These are phyloP conservation scores for Trichoderma afroharzianum DNA, from an alignment of 2,329 filamentous ascomycete species.

Conservation along the genomic window DNA sequence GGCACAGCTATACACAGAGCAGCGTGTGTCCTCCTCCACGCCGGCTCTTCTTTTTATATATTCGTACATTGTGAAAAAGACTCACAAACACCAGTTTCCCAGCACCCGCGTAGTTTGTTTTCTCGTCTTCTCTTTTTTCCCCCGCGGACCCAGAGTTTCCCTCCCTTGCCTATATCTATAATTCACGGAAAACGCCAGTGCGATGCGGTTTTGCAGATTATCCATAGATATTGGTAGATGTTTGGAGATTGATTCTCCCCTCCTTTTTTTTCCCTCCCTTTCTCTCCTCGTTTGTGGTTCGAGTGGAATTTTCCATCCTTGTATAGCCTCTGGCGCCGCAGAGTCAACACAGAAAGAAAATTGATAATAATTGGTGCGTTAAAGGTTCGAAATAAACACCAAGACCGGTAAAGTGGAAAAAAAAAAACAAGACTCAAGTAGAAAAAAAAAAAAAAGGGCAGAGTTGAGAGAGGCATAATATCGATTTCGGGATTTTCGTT, in stretches of 20 bases:
- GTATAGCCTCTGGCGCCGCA: background rate
- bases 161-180: slow-evolving; percentile 25
- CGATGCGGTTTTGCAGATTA: slow-evolving; percentile 29
- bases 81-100: background rate
- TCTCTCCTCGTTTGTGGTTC: slow-evolving; percentile 19
- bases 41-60: slow-evolving; percentile 1
- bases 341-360: background rate
- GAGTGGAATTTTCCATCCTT: background rate
- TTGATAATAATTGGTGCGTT: background rate
- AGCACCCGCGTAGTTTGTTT: background rate
- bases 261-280: background rate
- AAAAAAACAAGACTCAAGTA: slow-evolving; percentile 19
- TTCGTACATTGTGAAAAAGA: slow-evolving; percentile 3
- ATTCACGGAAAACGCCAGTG: slow-evolving; percentile 34
- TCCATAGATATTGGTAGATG: slow-evolving; percentile 15
- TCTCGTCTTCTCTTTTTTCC: background rate
- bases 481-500: background rate
- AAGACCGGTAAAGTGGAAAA: background rate
- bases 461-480: slow-evolving; percentile 15
- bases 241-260: background rate
- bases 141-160: background rate
- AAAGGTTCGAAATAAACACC: slow-evolving; percentile 16
- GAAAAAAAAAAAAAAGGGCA: background rate
- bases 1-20: slow-evolving; percentile 2
- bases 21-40: background rate